These are phyloP conservation scores for Tillandsia leiboldiana DNA, from an alignment of 176 grass and related monocot species.

Conservation along the genomic window DNA sequence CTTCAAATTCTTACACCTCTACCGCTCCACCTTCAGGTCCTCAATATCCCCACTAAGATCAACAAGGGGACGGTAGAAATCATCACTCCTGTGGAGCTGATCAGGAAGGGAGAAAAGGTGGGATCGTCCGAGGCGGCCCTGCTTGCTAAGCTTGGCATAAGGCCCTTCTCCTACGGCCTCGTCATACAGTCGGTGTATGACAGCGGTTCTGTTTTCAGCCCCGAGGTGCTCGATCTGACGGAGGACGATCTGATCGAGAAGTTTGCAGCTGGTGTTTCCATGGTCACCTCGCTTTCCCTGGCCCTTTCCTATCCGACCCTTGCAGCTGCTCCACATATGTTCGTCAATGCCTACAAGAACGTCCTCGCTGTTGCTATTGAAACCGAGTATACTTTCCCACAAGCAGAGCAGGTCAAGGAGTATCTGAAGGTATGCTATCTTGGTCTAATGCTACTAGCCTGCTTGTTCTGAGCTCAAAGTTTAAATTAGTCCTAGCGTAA, in stretches of 20 bases:
- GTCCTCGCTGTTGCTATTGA: constrained; percentile 76
- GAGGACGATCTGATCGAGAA: constrained; percentile 59
- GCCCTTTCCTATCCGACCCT: constrained; percentile 65
- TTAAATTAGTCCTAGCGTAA: too few relatives aligned
- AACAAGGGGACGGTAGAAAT: constrained; percentile 95
- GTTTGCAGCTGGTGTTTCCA: constrained; percentile 54
- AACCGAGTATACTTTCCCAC: constrained; percentile 58
- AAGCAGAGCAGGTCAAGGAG: constrained; percentile 83
- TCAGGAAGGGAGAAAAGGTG: constrained; percentile 73
- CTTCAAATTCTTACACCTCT: neutral
- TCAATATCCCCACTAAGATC: constrained; percentile 87
- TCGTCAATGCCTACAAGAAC: constrained; percentile 83
- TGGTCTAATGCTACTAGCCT: neutral
- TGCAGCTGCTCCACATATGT: constrained; percentile 73
- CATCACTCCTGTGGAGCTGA: constrained; percentile 76
- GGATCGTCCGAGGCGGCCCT: constrained; percentile 78
- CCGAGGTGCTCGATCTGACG: constrained; percentile 78
- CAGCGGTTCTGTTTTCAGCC: constrained; percentile 61
- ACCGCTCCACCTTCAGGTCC: constrained; percentile 39
- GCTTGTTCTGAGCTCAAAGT: too few relatives aligned
- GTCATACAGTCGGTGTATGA: constrained; percentile 52
- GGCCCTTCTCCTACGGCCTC: constrained; percentile 74
- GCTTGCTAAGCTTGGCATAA: constrained; percentile 68
- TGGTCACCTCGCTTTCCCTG: constrained; percentile 61
- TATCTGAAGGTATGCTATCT: constrained; percentile 56